Evolutionary conservation across 1,284 basidiomycete genomes (phyloP).

Genomic region (Trichosporon coremiiforme): DNA sequence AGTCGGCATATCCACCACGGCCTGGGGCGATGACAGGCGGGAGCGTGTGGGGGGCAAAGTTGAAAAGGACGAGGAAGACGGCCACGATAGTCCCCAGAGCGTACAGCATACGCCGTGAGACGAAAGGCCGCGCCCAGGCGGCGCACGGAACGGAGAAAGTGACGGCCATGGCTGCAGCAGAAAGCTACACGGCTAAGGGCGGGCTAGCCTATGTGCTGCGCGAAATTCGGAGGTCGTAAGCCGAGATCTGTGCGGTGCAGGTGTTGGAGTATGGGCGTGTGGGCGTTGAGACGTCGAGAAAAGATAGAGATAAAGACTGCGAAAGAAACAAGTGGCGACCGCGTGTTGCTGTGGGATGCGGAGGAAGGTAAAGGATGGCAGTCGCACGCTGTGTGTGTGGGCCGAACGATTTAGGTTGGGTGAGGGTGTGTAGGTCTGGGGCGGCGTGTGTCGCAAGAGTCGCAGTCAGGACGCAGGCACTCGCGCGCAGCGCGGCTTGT

Average conservation of each 20-base stretch:
- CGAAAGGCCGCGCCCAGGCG: constrained; percentile 11
- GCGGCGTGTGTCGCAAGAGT: neutral
- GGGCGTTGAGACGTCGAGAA: neutral
- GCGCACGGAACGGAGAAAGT: constrained; percentile 34
- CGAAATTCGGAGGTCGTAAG: neutral
- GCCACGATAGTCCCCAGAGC: constrained; percentile 38
- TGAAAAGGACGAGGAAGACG: constrained; percentile 48
- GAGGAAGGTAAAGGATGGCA: neutral
- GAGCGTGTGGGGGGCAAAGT: constrained; percentile 44
- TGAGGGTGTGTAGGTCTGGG: neutral
- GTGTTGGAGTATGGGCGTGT: neutral
- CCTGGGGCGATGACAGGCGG: constrained; percentile 45
- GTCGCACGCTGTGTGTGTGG: neutral
- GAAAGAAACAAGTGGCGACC: neutral
- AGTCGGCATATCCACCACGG: constrained; percentile 43
- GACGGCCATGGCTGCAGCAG: constrained; percentile 7
- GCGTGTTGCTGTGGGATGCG: neutral
- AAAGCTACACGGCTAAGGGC: neutral
- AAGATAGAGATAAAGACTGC: neutral
- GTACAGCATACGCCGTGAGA: constrained; percentile 18
- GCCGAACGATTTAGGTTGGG: neutral
- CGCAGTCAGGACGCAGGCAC: neutral
- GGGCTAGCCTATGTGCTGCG: neutral
- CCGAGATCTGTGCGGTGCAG: neutral
- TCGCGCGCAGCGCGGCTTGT: neutral